These are phyloP conservation scores for Cadophora malorum DNA, from an alignment of 2,329 filamentous ascomycete species.

Conservation along the genomic window DNA sequence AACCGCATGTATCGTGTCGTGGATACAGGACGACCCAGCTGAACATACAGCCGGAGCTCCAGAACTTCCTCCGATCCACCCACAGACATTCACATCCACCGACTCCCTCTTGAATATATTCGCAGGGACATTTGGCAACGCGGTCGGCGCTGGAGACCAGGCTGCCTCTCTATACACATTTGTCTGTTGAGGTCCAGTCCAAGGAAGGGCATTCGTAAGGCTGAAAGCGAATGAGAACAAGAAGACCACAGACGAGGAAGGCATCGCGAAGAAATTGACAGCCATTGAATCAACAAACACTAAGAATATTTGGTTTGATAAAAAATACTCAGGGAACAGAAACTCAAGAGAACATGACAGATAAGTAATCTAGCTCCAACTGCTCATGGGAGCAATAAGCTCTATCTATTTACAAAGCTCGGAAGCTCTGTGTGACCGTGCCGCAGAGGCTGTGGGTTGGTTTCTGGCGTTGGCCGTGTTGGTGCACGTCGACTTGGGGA, in stretches of 20 bases:
- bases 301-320: neutral
- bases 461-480: constrained; percentile 10
- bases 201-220: constrained; percentile 38
- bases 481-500: constrained; percentile 10
- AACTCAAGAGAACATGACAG: constrained; percentile 8
- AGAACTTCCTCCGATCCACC: constrained; percentile 41
- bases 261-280: constrained; percentile 42
- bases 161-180: constrained; percentile 37
- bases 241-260: constrained; percentile 36
- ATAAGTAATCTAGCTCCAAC: constrained; percentile 17
- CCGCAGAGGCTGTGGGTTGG: constrained; percentile 27
- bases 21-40: constrained; percentile 42
- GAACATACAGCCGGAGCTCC: constrained; percentile 36
- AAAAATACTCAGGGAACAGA: neutral
- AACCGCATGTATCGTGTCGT: constrained; percentile 39
- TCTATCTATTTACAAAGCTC: constrained; percentile 23
- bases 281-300: constrained; percentile 26
- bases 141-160: constrained; percentile 42
- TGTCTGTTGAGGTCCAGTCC: constrained; percentile 37
- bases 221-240: constrained; percentile 36
- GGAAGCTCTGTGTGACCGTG: constrained; percentile 19
- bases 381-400: constrained; percentile 4
- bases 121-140: constrained; percentile 31
- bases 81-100: constrained; percentile 40
- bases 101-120: constrained; percentile 39